Evolutionary conservation across 2,329 filamentous ascomycete genomes (phyloP).

Genomic region (Aspergillus unguis): DNA sequence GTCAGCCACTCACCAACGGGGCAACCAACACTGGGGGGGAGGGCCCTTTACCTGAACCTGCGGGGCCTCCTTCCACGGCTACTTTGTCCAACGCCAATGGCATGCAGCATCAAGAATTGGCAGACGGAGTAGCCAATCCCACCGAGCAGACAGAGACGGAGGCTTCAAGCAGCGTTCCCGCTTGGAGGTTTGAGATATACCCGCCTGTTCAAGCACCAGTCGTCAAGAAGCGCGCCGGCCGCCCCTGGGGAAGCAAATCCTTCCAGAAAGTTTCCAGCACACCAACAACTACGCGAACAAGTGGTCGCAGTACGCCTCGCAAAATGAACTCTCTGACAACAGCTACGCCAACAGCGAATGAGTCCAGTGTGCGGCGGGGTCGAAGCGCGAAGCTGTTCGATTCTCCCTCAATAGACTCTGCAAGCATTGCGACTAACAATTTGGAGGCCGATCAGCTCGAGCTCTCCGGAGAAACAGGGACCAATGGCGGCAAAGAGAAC

Average conservation of each 20-base stretch:
- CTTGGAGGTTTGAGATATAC: conserved; percentile 43
- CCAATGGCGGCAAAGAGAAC: conserved; percentile 4
- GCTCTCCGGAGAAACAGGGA: conserved; percentile 8
- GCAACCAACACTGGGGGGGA: conserved; percentile 8
- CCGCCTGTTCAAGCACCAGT: conserved; percentile 39
- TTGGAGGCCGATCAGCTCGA: conserved; percentile 18
- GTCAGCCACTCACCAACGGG: conserved; percentile 17
- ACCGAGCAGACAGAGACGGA: conserved; percentile 20
- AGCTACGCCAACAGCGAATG: conserved; percentile 29
- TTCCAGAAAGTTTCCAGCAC: conserved; percentile 25
- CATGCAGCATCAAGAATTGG: conserved; percentile 21
- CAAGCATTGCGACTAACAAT: conserved; percentile 24
- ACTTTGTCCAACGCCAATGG: conserved; percentile 29
- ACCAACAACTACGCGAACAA: conserved; percentile 33
- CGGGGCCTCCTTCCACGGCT: conserved; percentile 37
- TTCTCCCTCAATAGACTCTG: conserved; percentile 27
- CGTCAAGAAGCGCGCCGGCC: conserved; percentile 36
- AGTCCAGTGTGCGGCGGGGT: conserved; percentile 32
- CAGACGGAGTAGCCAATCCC: conserved; percentile 8
- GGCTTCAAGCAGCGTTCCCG: conserved; percentile 37
- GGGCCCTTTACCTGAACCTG: conserved; percentile 24
- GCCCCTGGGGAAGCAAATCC: conserved; percentile 35
- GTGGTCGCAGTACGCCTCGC: conserved; percentile 38
- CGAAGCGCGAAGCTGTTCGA: conserved; percentile 34
- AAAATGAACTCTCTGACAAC: conserved; percentile 28